Evolutionary conservation across 2,329 filamentous ascomycete species (phyloP).

Genomic region (Blastomyces silverae): DNA sequence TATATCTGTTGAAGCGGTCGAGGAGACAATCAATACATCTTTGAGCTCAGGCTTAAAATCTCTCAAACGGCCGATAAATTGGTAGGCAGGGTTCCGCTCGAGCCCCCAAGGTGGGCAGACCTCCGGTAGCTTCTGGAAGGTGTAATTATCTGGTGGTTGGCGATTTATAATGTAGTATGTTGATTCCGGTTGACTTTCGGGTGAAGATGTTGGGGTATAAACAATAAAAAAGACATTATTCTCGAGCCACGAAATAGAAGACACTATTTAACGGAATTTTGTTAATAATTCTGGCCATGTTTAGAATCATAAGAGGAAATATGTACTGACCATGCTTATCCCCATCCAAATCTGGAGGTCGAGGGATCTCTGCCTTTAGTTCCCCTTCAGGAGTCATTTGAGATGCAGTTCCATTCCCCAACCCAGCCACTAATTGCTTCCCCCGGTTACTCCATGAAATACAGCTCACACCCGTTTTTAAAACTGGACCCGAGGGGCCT

Average conservation of each 20-base stretch:
- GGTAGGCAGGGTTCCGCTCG: slow-evolving; percentile 61
- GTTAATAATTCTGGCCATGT: slow-evolving; percentile 25
- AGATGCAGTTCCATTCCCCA: slow-evolving; percentile 68
- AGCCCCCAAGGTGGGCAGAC: slow-evolving; percentile 66
- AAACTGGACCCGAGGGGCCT: slow-evolving; percentile 55
- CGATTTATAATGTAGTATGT: slow-evolving; percentile 75
- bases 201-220: slow-evolving; percentile 58
- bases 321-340: slow-evolving; percentile 58
- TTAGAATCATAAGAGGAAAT: not conserved
- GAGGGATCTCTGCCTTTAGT: slow-evolving; percentile 70
- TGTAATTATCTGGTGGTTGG: slow-evolving; percentile 48
- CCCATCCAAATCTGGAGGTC: slow-evolving; percentile 59
- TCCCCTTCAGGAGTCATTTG: slow-evolving; percentile 80
- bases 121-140: slow-evolving; percentile 67
- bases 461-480: slow-evolving; percentile 72
- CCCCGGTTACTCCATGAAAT: slow-evolving; percentile 88
- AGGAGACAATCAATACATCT: slow-evolving; percentile 74
- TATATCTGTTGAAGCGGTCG: slow-evolving; percentile 71
- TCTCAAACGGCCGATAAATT: slow-evolving; percentile 68
- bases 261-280: slow-evolving; percentile 45
- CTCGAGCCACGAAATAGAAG: slow-evolving; percentile 79
- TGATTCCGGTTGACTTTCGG: slow-evolving; percentile 54
- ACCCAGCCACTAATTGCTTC: slow-evolving; percentile 83
- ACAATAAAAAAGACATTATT: slow-evolving; percentile 77
- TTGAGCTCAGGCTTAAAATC: slow-evolving; percentile 74